phyloP scores from a whole-genome alignment of 164 flowering plant genomes.

The Umbilicus rupestris region DNA sequence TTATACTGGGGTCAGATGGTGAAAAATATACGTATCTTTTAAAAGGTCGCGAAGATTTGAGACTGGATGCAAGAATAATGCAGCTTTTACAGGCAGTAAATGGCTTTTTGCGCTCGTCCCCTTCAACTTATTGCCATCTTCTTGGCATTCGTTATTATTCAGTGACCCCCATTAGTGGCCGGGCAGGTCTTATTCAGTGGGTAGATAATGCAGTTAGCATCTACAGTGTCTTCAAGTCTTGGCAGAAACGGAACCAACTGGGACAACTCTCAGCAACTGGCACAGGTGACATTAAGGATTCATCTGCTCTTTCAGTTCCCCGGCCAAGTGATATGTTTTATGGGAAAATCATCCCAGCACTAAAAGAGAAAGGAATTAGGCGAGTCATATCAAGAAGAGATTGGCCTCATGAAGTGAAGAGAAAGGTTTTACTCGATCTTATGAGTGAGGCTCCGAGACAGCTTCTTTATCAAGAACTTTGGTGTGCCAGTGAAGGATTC shows the following conservation, averaged over 20 bases:
- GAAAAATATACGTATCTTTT: slow-evolving; percentile 78
- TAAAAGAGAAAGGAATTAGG: slow-evolving; percentile 94
- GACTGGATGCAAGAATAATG: slow-evolving; percentile 99
- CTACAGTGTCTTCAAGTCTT: slow-evolving; percentile 82
- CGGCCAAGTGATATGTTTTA: slow-evolving; percentile 98
- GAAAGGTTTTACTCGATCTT: slow-evolving; percentile 85
- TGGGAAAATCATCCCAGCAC: slow-evolving; percentile 97
- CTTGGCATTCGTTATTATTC: slow-evolving; percentile 81
- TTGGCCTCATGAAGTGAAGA: slow-evolving; percentile 98
- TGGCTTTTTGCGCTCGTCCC: slow-evolving; percentile 55
- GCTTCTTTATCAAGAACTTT: slow-evolving; percentile 89
- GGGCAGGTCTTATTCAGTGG: slow-evolving; percentile 98
- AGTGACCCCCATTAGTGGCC: slow-evolving; percentile 95
- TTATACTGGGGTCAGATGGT: slow-evolving; percentile 83
- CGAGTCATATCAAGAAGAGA: slow-evolving; percentile 94
- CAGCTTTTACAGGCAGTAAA: slow-evolving; percentile 89
- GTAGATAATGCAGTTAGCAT: slow-evolving; percentile 89
- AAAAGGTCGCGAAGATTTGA: slow-evolving; percentile 94
- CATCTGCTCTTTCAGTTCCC: slow-evolving; percentile 71
- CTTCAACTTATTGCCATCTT: slow-evolving; percentile 35
- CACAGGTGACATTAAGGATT: slow-evolving; percentile 34
- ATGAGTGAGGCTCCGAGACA: slow-evolving; percentile 88
- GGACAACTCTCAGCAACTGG: slow-evolving; percentile 49
- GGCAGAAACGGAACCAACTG: slow-evolving; percentile 72
- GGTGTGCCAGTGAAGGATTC: slow-evolving; percentile 98